A percentile compares a stretch with the other conserved stretches of the same genome.
Conservation (phyloP, 2,329 filamentous ascomycete genomes). For the Aspergillus piperis region DNA sequence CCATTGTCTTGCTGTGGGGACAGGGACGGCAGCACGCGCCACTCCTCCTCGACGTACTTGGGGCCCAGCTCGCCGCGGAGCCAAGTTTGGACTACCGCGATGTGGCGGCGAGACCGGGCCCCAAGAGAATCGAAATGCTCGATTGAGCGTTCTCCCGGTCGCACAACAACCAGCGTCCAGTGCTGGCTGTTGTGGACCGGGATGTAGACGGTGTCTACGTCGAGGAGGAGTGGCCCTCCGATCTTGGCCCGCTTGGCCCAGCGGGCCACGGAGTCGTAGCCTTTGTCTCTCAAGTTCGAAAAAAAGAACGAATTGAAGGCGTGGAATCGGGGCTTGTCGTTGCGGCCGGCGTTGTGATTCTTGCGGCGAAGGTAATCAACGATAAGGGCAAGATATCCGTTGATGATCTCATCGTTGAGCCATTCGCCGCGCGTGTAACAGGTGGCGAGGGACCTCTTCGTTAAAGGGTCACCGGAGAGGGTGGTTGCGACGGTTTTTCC, state of each 20-base stretch:
- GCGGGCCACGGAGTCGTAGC: conserved; percentile 37
- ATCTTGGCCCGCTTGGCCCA: conserved; percentile 53
- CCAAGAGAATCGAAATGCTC: conserved; percentile 53
- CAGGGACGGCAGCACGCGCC: conserved; percentile 41
- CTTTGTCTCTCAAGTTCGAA: conserved; percentile 44
- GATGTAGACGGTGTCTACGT: conserved; percentile 50
- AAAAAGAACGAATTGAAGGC: conserved; percentile 51
- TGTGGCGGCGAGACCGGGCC: conserved; percentile 31
- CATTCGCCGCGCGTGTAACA: conserved; percentile 40
- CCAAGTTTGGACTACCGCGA: conserved; percentile 44
- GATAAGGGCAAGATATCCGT: conserved; percentile 47
- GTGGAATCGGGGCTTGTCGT: conserved; percentile 42
- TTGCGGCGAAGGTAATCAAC: conserved; percentile 40
- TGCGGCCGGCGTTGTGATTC: conserved; percentile 35
- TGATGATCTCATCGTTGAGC: conserved; percentile 52
- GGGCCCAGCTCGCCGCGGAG: conserved; percentile 45
- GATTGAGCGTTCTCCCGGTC: conserved; percentile 45
- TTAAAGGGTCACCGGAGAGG: conserved; percentile 39
- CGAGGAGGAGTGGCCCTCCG: conserved; percentile 44
- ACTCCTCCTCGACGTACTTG: conserved; percentile 46
- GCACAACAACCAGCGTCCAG: conserved; percentile 52
- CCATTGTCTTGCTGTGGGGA: conserved; percentile 51
- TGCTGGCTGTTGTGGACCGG: conserved; percentile 50
- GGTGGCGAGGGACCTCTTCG: conserved; percentile 38
- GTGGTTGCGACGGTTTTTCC: conserved; percentile 33